These are phyloP conservation scores for Aspergillus japonicus DNA, from an alignment of 2,329 filamentous ascomycete species.

Conservation along the genomic window DNA sequence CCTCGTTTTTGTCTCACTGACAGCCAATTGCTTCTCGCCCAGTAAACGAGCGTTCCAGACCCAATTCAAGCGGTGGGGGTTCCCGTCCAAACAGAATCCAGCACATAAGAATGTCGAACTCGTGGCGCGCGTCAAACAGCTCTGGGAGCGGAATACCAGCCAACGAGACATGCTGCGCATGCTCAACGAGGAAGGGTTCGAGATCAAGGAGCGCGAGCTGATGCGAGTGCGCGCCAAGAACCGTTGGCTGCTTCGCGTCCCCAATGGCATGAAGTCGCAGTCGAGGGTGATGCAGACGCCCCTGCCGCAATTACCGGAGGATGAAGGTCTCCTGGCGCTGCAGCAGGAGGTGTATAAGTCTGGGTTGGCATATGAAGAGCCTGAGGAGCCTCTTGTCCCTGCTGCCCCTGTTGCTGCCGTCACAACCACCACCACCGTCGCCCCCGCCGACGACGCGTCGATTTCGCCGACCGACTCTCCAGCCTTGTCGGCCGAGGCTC, in stretches of 20 bases:
- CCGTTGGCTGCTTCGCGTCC: slow-evolving; percentile 63
- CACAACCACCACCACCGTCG: background rate
- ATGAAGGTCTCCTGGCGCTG: slow-evolving; percentile 39
- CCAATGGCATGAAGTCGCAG: slow-evolving; percentile 57
- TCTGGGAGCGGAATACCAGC: slow-evolving; percentile 72
- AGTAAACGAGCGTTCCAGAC: slow-evolving; percentile 73
- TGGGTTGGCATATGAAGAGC: slow-evolving; percentile 29
- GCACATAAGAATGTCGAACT: slow-evolving; percentile 68
- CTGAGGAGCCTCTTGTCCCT: slow-evolving; percentile 23
- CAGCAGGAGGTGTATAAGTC: slow-evolving; percentile 42
- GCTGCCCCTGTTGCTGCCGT: slow-evolving; percentile 18
- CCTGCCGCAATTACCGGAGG: slow-evolving; percentile 29
- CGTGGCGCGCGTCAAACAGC: slow-evolving; percentile 67
- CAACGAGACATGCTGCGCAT: slow-evolving; percentile 72
- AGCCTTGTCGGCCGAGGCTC: slow-evolving; percentile 47
- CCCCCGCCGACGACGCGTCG: background rate
- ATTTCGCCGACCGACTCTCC: slow-evolving; percentile 20
- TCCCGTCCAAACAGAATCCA: slow-evolving; percentile 71
- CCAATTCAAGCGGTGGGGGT: slow-evolving; percentile 76
- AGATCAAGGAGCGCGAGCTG: slow-evolving; percentile 69
- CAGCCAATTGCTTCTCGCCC: slow-evolving; percentile 10
- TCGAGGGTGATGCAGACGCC: slow-evolving; percentile 27
- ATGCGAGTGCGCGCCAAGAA: slow-evolving; percentile 68
- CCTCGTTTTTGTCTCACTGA: background rate
- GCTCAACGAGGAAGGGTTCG: slow-evolving; percentile 69